Conservation (phyloP, 1,139 yeast species). For the Tardiomyces depauwii region DNA sequence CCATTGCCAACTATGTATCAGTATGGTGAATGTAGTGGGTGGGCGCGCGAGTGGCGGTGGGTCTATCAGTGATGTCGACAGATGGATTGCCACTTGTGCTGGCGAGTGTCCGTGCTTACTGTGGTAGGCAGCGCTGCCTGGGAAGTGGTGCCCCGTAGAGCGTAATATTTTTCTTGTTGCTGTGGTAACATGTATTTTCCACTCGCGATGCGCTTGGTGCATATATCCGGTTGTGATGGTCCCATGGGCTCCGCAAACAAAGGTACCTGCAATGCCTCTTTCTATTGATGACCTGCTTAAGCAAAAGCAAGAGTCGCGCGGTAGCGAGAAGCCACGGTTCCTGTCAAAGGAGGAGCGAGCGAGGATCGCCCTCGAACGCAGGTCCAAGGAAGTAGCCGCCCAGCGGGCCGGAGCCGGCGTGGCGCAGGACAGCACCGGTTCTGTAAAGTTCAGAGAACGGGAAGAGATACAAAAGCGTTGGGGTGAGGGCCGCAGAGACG, state of each 20-base stretch:
- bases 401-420: not conserved
- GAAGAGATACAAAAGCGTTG: not conserved
- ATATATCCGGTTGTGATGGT: too few relatives aligned
- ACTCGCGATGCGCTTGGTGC: too few relatives aligned
- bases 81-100: too few relatives aligned
- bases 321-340: conserved; percentile 18
- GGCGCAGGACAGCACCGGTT: not conserved
- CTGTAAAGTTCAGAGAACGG: conserved; percentile 1
- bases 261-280: not conserved
- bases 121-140: too few relatives aligned
- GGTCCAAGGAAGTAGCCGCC: conserved; percentile 14
- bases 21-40: not conserved
- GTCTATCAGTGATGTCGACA: too few relatives aligned
- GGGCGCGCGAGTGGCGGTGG: not conserved
- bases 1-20: not conserved
- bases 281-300: conserved; percentile 1
- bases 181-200: too few relatives aligned
- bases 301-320: not conserved
- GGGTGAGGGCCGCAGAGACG: not conserved
- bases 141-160: too few relatives aligned
- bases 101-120: too few relatives aligned
- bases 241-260: too few relatives aligned
- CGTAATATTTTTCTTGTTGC: too few relatives aligned
- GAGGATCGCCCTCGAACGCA: conserved; percentile 22
- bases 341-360: conserved; percentile 39